Evolutionary conservation across 805 yeast species (phyloP), one percentile per base, ranked within the genome.

Genomic region (Yamadazyma ubonensis): DNA sequence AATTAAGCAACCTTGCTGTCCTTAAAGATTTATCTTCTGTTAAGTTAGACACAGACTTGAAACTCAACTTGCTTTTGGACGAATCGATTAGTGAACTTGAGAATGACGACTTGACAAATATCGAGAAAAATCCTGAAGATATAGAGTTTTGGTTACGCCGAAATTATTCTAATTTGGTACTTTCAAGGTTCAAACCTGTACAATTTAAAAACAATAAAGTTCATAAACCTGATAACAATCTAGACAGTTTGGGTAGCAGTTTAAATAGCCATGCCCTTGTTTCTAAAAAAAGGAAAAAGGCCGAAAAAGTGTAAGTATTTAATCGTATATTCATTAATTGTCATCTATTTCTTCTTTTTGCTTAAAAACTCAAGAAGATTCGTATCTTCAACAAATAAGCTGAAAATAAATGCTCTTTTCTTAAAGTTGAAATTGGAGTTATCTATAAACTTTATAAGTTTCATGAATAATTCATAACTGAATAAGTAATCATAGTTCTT

Each of bases 391-490:
- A 59, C 47, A 48, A 86, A 77, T 38, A 84, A 62, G 30, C 81
- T 90, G 51, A 82, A 73, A 11, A 88, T 64, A 52, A 80, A 83
- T 46, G 78, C 71, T 26, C 95, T 65, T 14, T 78, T 78, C 3
- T 77, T 76, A 38, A 76, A 78, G 47, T 81, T 76, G 58, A 78
- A 85, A 71, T 73, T 68, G 62, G 88, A 56, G 58, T 67, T 49
- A 70, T 84, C 71, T 71, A 71, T 51, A 67, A 71, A 39, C 62
- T 70, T 60, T 69, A 67, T 36, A 67, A 79, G 53, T 70, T 72
- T 57, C 55, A 67, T 54, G 39, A 85, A 79, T 2, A 68, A 75
- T 9, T 78, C 73, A 39, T 72, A 73, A 33, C 75, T 79, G 58
- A 86, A 81, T 20, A 72, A 56, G 6, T 67, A 67, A 1, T 82